Conservation (phyloP, 768 basidiomycete species). For the Mycena amicta region DNA sequence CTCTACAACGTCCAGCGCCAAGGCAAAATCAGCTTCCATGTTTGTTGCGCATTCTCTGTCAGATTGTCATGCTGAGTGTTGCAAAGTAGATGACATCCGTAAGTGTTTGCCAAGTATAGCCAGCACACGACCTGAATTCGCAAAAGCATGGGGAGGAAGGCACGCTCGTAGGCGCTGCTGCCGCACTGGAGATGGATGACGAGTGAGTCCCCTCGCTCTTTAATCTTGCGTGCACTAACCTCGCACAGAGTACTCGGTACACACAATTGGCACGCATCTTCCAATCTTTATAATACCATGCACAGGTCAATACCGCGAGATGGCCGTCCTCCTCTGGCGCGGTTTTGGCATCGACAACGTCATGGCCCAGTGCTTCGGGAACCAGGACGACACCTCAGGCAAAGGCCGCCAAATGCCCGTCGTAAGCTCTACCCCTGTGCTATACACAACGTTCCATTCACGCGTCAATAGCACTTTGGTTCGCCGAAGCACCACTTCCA, state of each 20-base stretch:
- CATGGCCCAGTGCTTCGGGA: slow-evolving; percentile 94
- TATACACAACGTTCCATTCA: slow-evolving; percentile 3
- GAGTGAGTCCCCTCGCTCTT: slow-evolving; percentile 56
- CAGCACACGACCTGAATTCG: not conserved
- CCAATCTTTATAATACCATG: not conserved
- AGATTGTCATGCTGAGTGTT: slow-evolving; percentile 2
- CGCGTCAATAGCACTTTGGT: slow-evolving; percentile 70
- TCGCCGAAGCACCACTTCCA: slow-evolving; percentile 85
- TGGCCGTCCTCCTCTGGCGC: slow-evolving; percentile 89
- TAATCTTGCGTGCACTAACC: not conserved
- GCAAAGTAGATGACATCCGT: slow-evolving; percentile 75
- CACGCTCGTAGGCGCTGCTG: slow-evolving; percentile 85
- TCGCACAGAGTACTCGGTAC: not conserved
- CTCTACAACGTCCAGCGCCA: slow-evolving; percentile 93
- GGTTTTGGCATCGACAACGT: slow-evolving; percentile 77
- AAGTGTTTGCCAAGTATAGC: slow-evolving; percentile 35
- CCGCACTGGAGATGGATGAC: slow-evolving; percentile 78
- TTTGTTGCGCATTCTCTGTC: slow-evolving; percentile 37
- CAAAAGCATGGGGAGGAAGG: slow-evolving; percentile 87
- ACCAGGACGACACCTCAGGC: slow-evolving; percentile 73
- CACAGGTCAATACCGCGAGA: slow-evolving; percentile 88
- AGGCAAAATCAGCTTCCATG: slow-evolving; percentile 91
- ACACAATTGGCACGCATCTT: not conserved
- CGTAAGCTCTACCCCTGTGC: slow-evolving; percentile 42
- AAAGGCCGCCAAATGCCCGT: slow-evolving; percentile 96